Evolutionary conservation across 345 rosid genomes (phyloP), one percentile per base, ranked within the genome.

Genomic region (Corchorus olitorius): DNA sequence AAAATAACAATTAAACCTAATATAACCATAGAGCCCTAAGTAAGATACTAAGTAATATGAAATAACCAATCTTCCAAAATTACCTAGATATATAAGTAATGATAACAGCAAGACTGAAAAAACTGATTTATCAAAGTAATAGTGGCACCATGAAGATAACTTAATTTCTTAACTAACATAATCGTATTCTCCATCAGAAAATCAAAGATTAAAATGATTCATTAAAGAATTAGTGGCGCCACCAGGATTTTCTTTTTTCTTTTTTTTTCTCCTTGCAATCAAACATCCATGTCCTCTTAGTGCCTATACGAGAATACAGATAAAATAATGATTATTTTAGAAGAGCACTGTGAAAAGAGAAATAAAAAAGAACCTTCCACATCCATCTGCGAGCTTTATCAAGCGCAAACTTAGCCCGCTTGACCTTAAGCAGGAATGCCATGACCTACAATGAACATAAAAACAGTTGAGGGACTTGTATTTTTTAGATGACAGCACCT

Each of bases 351-450:
- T 35, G 16, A 37, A 43, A 19, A 33, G 41, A 39, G n/a, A 76
- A 52, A 73, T 61, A 64, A 62, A 35, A 71, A 76, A 75, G 56
- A 76, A 96, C 99, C 99, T 96, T 96, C 98, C 99, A 93, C 97
- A 96, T 93, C 99, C 97, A 96, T 81, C 90, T 89, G 76, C 98
- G 90, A 77, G 97, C 97, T 86, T 96, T 92, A 85, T 91, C 99
- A 59, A 96, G 98, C 56, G 85, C 98, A 86, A 82, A 96, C 85
- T 96, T 96, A 61, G 98, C 99, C 75, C 93, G 95, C 86, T 96
- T 96, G 81, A 93, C 99, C 86, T 96, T 96, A 88, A 96, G 82
- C 79, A 96, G 80, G 85, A 96, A 93, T 66, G 90, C 87, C 97
- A 96, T 91, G 82, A 96, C 98, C 99, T 93, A 84, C 73, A 84